These are phyloP conservation scores for Kurtzmaniella quercitrusa DNA, from an alignment of 1,139 yeast species.

Conservation along the genomic window DNA sequence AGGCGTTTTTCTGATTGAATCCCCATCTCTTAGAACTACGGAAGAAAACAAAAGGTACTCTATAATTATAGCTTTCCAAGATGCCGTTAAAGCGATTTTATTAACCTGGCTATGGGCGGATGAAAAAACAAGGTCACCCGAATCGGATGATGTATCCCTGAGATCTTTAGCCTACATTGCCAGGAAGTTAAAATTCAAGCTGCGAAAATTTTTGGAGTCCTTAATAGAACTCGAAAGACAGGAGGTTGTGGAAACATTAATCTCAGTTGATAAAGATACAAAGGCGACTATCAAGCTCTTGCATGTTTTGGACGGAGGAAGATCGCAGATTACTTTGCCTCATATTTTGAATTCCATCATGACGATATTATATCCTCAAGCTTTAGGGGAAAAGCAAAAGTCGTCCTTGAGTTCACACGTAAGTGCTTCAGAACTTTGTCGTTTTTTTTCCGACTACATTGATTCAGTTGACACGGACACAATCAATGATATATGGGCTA, in stretches of 20 bases:
- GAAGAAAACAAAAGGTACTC: slow-evolving; percentile 54
- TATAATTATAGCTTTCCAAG: slow-evolving; percentile 60
- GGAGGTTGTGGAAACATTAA: slow-evolving; percentile 67
- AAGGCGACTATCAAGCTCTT: slow-evolving; percentile 43
- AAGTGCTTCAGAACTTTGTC: slow-evolving; percentile 37
- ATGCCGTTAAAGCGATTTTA: slow-evolving; percentile 52
- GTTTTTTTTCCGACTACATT: slow-evolving; percentile 57
- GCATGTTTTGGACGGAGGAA: slow-evolving; percentile 81
- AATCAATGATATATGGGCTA: slow-evolving; percentile 69
- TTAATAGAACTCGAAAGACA: slow-evolving; percentile 66
- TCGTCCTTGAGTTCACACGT: slow-evolving; percentile 45
- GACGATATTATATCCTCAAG: slow-evolving; percentile 29
- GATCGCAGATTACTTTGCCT: slow-evolving; percentile 74
- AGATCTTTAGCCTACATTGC: slow-evolving; percentile 59
- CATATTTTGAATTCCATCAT: slow-evolving; percentile 55
- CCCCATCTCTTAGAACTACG: slow-evolving; percentile 54
- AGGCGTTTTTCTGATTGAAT: slow-evolving; percentile 82
- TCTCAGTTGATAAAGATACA: slow-evolving; percentile 29
- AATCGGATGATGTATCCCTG: slow-evolving; percentile 16
- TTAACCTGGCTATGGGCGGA: slow-evolving; percentile 78
- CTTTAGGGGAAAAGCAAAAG: slow-evolving; percentile 27
- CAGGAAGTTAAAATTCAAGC: slow-evolving; percentile 65
- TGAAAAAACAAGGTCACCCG: slow-evolving; percentile 24
- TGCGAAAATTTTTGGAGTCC: slow-evolving; percentile 66
- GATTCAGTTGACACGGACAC: slow-evolving; percentile 69